A percentile compares a stretch with the other conserved stretches of the same genome.
Conservation (phyloP, 2,329 filamentous ascomycete genomes). For the Pseudopithomyces chartarum region DNA sequence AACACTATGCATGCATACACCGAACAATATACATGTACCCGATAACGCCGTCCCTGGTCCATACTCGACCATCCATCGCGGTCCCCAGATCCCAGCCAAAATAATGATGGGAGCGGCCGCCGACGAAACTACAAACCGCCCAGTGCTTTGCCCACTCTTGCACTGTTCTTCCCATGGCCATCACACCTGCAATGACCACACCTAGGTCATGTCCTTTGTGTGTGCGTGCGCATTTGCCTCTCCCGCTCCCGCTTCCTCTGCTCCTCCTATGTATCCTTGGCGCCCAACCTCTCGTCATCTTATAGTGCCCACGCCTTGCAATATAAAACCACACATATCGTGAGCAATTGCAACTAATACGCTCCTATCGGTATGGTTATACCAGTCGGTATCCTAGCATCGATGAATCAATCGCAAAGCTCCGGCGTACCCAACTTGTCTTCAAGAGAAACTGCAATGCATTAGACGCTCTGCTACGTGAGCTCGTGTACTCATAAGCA, state of each 20-base stretch:
- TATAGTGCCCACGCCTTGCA: constrained; percentile 2
- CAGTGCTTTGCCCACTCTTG: background rate
- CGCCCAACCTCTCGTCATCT: background rate
- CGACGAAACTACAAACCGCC: background rate
- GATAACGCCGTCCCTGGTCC: constrained; percentile 18
- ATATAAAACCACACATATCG: constrained; percentile 2
- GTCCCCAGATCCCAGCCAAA: background rate
- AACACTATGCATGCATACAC: constrained; percentile 13
- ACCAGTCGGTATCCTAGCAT: background rate
- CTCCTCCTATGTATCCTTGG: background rate
- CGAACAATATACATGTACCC: constrained; percentile 22
- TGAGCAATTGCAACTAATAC: background rate
- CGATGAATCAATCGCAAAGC: background rate
- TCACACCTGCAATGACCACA: too few species aligned
- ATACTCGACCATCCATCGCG: constrained; percentile 9
- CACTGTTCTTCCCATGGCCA: background rate
- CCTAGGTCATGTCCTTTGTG: too few species aligned
- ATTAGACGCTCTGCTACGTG: background rate
- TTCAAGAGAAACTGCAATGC: background rate
- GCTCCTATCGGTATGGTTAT: background rate
- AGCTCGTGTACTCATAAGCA: background rate
- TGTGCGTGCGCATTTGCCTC: too few species aligned
- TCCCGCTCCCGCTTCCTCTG: too few species aligned
- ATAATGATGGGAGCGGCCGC: background rate
- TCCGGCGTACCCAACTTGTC: background rate